Evolutionary conservation across 177 flowering plant genomes (phyloP), one percentile per base, ranked within the genome.

Genomic region (Vitis hybrid): DNA sequence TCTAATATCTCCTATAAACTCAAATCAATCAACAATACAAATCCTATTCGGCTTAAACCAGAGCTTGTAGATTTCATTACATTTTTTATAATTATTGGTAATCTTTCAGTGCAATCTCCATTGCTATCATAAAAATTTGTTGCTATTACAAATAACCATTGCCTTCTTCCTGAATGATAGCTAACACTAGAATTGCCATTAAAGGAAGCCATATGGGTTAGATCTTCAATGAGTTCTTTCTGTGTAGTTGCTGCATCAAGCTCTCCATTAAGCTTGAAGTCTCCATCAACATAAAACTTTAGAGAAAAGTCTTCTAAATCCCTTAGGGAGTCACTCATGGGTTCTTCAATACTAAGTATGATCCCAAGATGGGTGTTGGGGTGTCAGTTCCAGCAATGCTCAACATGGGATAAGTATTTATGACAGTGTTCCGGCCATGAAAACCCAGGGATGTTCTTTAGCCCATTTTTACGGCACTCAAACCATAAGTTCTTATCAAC

Each of bases 361-460:
- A 85, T 75, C 68, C 82, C 83, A 27, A 83, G 82, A 27, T 77
- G 88, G 61, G 86, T 70, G 9, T 79, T 86, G 15, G 94, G 88
- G 52, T 87, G 95, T 59, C 89, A 86, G 35, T 74, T 83, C 60
- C 88, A 76, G 79, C 89, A 88, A 61, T 87, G 86, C 71, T 84
- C 88, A 4, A 91, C 77, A 40, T 86, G 84, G 68, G 95, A 86
- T 35, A 93, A 89, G 75, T 91, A 93, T 70, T 82, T 88, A 0
- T 76, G 77, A 77, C 98, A 91, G 70, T 93, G 98, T 68, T 91
- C 98, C 11, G 98, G 86, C 98, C 98, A 93, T 14, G 98, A 91
- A 83, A 86, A 93, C 11, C 81, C n/a, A n/a, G n/a, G n/a, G n/a
- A n/a, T n/a, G n/a, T n/a, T n/a, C n/a, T n/a, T n/a, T n/a, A n/a